Base-by-base conservation (phyloP, 331 rosid species). In the Acacia pycnantha region DNA sequence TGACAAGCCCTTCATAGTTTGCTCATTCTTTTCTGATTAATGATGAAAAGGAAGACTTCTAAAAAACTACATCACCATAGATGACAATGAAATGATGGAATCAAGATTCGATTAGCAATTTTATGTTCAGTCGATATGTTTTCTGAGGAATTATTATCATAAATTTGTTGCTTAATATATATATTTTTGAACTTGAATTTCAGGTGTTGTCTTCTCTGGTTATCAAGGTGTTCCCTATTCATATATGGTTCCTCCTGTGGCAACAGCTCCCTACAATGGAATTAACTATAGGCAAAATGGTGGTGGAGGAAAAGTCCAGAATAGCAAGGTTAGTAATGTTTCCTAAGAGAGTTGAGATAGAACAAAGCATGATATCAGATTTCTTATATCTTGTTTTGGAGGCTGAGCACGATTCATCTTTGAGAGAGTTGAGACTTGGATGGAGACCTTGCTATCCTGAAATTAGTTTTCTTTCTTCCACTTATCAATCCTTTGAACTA, bases 311-410 rank as follows among this genome's bases (percentile, higher is more conserved):
- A 90, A 88, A 89, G 82, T 88, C 72, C 92, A 70, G 85, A 88
- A 87, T 88, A 85, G 80, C 86, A 96, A 96, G 99, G 99, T 76
- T 73, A 64, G 74, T 56, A 74, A 44, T 79, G 79, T 76, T 83
- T 85, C 82, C 54, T 83, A 21, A 65, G 33, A 21, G 71, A 65
- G 54, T 82, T 84, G 77, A 33, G 21, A 73, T 19, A 50, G 46
- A 74, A 70, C 29, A 41, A 8, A 27, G 46, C 19, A 53, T n/a
- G 24, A 27, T 35, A 13, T 24, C 43, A 61, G 40, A 46, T 35
- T 67, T 59, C 41, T 46, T 54, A 66, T 66, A 43, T 74, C 68
- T 84, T 69, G 50, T 79, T 56, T 51, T 59, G 46, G 53, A 56
- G 74, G 84, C 24, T 75, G 75, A 59, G 31, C 50, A 58, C 51